These are phyloP conservation scores for Lyophyllum decastes DNA, from an alignment of 768 basidiomycete species.

Conservation along the genomic window DNA sequence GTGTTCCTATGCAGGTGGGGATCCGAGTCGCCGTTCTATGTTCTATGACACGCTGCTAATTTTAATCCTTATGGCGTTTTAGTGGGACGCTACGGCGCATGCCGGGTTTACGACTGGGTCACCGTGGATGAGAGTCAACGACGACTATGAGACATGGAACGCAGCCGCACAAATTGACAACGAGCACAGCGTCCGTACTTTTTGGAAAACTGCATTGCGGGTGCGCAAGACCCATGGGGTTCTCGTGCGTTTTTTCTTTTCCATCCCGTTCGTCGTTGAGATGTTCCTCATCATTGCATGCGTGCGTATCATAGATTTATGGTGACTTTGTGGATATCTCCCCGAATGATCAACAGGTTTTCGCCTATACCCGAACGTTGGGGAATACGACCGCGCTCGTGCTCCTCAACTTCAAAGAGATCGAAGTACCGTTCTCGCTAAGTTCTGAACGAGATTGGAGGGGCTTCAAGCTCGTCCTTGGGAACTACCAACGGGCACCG, in stretches of 20 bases:
- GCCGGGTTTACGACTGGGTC: slow-evolving; percentile 66
- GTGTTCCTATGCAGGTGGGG: slow-evolving; percentile 68
- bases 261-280: no score
- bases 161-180: slow-evolving; percentile 48
- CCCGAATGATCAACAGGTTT: slow-evolving; percentile 46
- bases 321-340: slow-evolving; percentile 60
- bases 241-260: slow-evolving; percentile 39
- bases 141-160: slow-evolving; percentile 65
- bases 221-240: slow-evolving; percentile 56
- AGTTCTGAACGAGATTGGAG: slow-evolving; percentile 8
- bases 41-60: not conserved
- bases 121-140: slow-evolving; percentile 79
- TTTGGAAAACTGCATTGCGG: slow-evolving; percentile 59
- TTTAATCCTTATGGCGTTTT: not conserved
- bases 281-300: not conserved
- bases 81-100: slow-evolving; percentile 60
- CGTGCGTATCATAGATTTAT: slow-evolving; percentile 53
- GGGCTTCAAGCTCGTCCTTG: slow-evolving; percentile 23
- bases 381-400: slow-evolving; percentile 38
- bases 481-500: slow-evolving; percentile 26
- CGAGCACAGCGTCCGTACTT: slow-evolving; percentile 52
- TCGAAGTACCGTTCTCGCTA: slow-evolving; percentile 22
- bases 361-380: slow-evolving; percentile 52
- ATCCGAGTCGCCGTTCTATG: not conserved
- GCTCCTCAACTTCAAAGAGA: slow-evolving; percentile 48